Conservation (phyloP, 176 grass and related monocot species). For the Zea mays region DNA sequence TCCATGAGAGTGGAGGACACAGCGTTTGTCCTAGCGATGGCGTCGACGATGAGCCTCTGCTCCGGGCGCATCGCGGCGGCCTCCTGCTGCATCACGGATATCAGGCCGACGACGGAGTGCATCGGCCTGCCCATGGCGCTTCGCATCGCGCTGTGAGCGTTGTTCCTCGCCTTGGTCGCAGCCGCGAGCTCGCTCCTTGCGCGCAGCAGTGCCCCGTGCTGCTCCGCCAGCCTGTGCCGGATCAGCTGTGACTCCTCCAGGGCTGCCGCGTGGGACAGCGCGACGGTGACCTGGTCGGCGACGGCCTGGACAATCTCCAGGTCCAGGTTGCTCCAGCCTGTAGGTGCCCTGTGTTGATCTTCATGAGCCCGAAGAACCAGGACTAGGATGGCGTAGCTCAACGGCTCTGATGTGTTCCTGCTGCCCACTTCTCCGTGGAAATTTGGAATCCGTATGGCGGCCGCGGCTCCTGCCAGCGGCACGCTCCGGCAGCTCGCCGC, state of each 20-base stretch:
- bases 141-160: conserved; percentile 59
- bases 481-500: conserved; percentile 34
- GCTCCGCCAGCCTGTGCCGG: conserved; percentile 33
- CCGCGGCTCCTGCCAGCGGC: conserved; percentile 29
- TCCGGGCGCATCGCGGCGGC: conserved; percentile 40
- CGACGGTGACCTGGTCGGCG: conserved; percentile 56
- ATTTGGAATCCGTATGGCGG: conserved; percentile 59
- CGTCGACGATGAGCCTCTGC: conserved; percentile 60
- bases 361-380: conserved; percentile 30
- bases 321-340: conserved; percentile 40
- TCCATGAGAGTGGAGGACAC: conserved; percentile 55
- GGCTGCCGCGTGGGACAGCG: conserved; percentile 51
- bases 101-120: conserved; percentile 59
- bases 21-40: conserved; percentile 47
- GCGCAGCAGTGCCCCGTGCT: conserved; percentile 50
- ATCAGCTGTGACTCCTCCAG: conserved; percentile 47
- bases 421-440: conserved; percentile 12
- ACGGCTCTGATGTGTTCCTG: background rate
- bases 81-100: conserved; percentile 58
- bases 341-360: too few relatives aligned
- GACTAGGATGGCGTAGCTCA: conserved; percentile 51
- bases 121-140: conserved; percentile 53
- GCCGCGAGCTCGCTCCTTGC: conserved; percentile 44
- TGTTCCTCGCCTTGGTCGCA: conserved; percentile 58
- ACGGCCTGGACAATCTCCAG: conserved; percentile 56